Conservation (phyloP, 192 early-diverging fungal genomes). For the Umbelopsis sp. region DNA sequence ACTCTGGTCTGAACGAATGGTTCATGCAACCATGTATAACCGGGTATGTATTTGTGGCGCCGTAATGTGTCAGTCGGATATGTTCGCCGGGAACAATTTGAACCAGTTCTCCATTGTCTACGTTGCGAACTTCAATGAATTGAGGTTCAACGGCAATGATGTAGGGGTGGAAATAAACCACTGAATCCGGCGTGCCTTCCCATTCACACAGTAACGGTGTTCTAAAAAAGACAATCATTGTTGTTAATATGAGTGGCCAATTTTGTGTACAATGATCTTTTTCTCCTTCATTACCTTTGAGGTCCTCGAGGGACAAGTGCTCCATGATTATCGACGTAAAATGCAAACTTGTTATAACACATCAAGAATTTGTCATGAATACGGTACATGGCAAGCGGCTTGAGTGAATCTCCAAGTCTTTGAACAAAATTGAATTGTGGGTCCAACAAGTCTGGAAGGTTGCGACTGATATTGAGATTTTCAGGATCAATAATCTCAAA, state of each 20-base stretch:
- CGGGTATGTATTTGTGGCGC: constrained; percentile 18
- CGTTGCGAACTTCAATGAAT: constrained; percentile 90
- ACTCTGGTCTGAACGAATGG: constrained; percentile 31
- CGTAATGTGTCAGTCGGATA: constrained; percentile 49
- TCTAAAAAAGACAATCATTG: background rate
- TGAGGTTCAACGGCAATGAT: constrained; percentile 86
- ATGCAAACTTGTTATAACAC: constrained; percentile 94
- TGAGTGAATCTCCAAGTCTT: constrained; percentile 71
- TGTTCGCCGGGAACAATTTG: constrained; percentile 64
- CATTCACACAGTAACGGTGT: constrained; percentile 39
- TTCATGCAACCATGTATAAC: constrained; percentile 37
- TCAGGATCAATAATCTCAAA: constrained; percentile 95
- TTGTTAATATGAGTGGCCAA: background rate
- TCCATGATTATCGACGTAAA: constrained; percentile 90
- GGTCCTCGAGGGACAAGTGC: constrained; percentile 31
- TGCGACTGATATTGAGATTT: constrained; percentile 78
- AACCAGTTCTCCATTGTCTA: constrained; percentile 68
- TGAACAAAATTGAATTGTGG: constrained; percentile 80
- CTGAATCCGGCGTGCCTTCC: constrained; percentile 38
- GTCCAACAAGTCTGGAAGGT: constrained; percentile 82
- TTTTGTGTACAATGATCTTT: constrained; percentile 48
- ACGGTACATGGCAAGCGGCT: constrained; percentile 86
- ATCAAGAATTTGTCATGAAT: constrained; percentile 77
- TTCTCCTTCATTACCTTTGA: constrained; percentile 59
- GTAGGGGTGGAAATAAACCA: constrained; percentile 76